A percentile compares a stretch with the other conserved stretches of the same genome.
phyloP scores from a whole-genome alignment of 208 protist species.

The Acanthamoeba polyphaga region DNA sequence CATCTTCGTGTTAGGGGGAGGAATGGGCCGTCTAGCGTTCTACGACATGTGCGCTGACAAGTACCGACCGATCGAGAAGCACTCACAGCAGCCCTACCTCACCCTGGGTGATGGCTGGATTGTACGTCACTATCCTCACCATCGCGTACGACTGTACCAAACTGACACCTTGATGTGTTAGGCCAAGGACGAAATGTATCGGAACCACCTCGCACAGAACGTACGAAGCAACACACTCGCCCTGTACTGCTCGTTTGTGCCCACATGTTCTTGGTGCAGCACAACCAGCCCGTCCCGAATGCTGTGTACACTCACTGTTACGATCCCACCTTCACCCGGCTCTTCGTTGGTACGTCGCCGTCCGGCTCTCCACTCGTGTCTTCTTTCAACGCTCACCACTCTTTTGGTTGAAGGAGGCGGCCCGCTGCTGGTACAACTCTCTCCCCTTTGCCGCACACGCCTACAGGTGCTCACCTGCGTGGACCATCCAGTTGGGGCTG shows the following conservation, averaged over 20 bases:
- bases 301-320: constrained; percentile 25
- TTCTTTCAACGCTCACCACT: neutral
- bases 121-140: neutral
- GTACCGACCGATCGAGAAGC: neutral
- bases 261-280: neutral
- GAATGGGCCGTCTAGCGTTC: neutral
- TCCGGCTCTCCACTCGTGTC: neutral
- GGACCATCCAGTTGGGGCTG: neutral
- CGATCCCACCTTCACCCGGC: neutral
- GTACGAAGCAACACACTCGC: neutral
- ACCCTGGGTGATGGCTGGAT: neutral
- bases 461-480: too few species aligned
- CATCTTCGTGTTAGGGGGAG: neutral
- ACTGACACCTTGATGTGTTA: neutral
- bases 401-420: neutral
- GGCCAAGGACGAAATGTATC: neutral
- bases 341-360: constrained; percentile 14
- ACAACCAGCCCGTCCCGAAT: neutral
- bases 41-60: constrained; percentile 16
- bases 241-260: neutral
- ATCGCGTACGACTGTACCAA: too few species aligned
- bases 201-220: neutral
- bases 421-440: constrained; percentile 11
- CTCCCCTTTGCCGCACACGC: neutral
- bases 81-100: neutral